Conservation (phyloP, 257 asterid species). For the Capsicum baccatum region DNA sequence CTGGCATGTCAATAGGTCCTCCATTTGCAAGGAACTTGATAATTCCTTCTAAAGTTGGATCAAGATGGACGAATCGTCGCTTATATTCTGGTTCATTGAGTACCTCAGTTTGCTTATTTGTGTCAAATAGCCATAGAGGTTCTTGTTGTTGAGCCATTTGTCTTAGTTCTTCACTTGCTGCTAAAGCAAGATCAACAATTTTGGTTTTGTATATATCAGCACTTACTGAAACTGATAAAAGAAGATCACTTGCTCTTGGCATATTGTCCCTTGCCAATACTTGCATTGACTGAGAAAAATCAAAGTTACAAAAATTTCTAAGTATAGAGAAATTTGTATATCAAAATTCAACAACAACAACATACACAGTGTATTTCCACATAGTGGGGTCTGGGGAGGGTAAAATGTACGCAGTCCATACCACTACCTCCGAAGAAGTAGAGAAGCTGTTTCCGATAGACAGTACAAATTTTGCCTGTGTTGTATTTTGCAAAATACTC, state of each 20-base stretch:
- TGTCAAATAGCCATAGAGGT: conserved; percentile 53
- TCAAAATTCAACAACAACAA: background rate
- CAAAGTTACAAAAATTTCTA: background rate
- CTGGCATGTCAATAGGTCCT: conserved; percentile 40
- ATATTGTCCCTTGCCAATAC: conserved; percentile 19
- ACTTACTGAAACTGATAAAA: conserved; percentile 52
- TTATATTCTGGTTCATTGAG: conserved; percentile 51
- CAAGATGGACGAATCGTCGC: conserved; percentile 45
- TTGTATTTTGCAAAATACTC: background rate
- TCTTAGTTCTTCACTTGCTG: conserved; percentile 55
- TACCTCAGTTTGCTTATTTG: conserved; percentile 39
- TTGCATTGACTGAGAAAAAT: conserved; percentile 27
- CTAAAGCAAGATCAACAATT: conserved; percentile 45
- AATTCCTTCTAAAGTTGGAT: conserved; percentile 55
- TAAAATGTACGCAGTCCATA: too few species aligned
- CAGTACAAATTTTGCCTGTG: background rate
- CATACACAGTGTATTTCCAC: too few species aligned
- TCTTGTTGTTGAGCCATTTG: conserved; percentile 47
- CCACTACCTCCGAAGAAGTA: too few species aligned
- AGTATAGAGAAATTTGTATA: background rate
- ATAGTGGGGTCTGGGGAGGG: too few species aligned
- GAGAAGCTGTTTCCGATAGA: too few species aligned
- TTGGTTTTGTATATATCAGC: conserved; percentile 42
- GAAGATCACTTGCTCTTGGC: conserved; percentile 54
- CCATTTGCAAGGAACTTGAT: conserved; percentile 44